Evolutionary conservation across 345 rosid genomes (phyloP), one percentile per base, ranked within the genome.

Genomic region (Conringia planisiliqua): DNA sequence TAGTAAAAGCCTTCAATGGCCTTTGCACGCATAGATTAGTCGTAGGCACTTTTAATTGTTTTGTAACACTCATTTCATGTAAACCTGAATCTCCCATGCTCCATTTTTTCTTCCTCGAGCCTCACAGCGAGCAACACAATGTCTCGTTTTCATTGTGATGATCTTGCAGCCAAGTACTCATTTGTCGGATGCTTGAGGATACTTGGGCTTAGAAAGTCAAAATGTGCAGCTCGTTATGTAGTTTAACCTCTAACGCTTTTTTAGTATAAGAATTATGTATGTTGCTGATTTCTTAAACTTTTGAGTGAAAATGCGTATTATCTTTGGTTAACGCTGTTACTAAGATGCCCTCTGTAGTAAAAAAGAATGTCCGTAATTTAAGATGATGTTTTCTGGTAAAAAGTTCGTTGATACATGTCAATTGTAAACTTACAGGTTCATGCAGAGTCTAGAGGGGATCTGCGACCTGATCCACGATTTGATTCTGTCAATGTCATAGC

Each of bases 391-490:
- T 46, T 62, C 43, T 76, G 6, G 48, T 26, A 62, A 76, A 24
- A 35, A 7, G 58, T 62, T 61, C 13, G 12, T 56, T 55, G 44
- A 77, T 70, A 35, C 58, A 77, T 17, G 39, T 48, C 16, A 27
- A 30, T 65, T 47, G 16, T 50, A 18, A 43, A 47, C 58, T 72
- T 44, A 55, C 86, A 94, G 98, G 89, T 94, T 82, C 96, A 84
- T 58, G 84, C 97, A 42, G 90, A 91, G 79, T 84, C 92, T 77
- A 86, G 97, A 84, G 98, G 90, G 68, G 93, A 91, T 76, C 87
- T 88, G 66, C 85, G 85, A 69, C 89, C 98, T 71, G 86, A 94
- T 87, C 97, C 98, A 81, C 87, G 86, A 48, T 85, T 83, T 82
- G 97, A 94, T 83, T 87, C 97, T 38, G 78, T 91, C 76, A 88